Conservation (phyloP, 257 asterid species). For the Sherardia arvensis region DNA sequence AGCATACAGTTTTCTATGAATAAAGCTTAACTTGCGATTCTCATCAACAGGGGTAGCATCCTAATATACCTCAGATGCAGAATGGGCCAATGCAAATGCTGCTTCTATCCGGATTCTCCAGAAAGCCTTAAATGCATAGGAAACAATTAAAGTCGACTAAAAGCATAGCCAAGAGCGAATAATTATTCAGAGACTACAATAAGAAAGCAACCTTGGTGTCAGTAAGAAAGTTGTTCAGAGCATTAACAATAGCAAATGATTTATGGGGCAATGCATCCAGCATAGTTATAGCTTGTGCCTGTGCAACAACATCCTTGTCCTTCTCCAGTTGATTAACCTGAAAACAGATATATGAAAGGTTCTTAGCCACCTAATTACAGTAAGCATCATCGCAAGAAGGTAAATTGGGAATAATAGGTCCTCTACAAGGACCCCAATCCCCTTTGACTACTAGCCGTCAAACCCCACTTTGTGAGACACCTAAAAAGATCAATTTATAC, state of each 20-base stretch:
- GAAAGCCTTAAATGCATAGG: slow-evolving; percentile 49
- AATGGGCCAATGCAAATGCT: slow-evolving; percentile 84
- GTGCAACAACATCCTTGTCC: slow-evolving; percentile 97
- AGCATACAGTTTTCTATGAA: neutral
- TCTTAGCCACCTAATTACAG: neutral
- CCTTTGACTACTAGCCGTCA: neutral
- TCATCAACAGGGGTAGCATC: slow-evolving; percentile 1
- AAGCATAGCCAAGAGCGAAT: neutral
- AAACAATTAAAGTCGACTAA: slow-evolving; percentile 13
- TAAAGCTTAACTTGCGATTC: neutral
- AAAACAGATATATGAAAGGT: neutral
- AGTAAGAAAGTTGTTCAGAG: slow-evolving; percentile 66
- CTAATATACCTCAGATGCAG: slow-evolving; percentile 66
- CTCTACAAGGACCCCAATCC: neutral
- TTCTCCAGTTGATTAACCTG: slow-evolving; percentile 94
- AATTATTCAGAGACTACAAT: slow-evolving; percentile 10
- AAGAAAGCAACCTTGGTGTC: slow-evolving; percentile 75
- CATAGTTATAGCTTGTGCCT: slow-evolving; percentile 83
- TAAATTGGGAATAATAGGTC: neutral
- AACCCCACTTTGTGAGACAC: neutral
- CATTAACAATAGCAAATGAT: slow-evolving; percentile 70
- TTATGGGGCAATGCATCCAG: slow-evolving; percentile 75
- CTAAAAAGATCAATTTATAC: neutral
- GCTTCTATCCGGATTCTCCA: slow-evolving; percentile 96
- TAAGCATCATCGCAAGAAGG: neutral